Percentiles rank a stretch among this genome's conserved stretches.
phyloP scores from a whole-genome alignment of 202 grass and related monocot genomes.

The Miscanthus sacchariflorus region DNA sequence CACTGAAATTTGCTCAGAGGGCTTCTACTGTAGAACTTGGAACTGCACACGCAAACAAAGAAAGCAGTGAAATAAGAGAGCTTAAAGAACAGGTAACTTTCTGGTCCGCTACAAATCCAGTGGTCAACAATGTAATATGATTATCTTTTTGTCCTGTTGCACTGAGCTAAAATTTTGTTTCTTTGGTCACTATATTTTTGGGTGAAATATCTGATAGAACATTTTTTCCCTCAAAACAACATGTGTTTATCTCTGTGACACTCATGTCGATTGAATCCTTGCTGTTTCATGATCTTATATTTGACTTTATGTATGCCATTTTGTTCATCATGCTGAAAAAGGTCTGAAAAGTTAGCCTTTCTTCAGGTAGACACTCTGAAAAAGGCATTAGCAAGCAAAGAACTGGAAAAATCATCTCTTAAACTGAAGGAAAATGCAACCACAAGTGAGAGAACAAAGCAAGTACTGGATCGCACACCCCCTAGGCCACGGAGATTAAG shows the following conservation, averaged over 20 bases:
- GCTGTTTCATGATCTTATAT: constrained; percentile 26
- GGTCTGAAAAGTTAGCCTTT: constrained; percentile 18
- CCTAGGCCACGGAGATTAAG: constrained; percentile 75
- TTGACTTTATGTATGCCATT: constrained; percentile 14
- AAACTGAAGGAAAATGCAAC: constrained; percentile 72
- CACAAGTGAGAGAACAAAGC: constrained; percentile 53
- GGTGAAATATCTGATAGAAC: background rate
- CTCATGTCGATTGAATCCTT: constrained; percentile 24
- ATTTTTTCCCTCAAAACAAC: background rate
- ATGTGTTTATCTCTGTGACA: constrained; percentile 25
- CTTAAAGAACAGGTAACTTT: constrained; percentile 86
- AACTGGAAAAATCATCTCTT: constrained; percentile 60
- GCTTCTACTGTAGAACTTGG: constrained; percentile 87
- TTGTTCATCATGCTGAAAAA: constrained; percentile 13
- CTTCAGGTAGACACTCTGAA: constrained; percentile 82
- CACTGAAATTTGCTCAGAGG: constrained; percentile 94
- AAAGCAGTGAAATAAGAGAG: constrained; percentile 84
- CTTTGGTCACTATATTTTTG: constrained; percentile 27
- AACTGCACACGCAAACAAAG: constrained; percentile 76
- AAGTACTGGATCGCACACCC: constrained; percentile 59
- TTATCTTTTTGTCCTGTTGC: background rate
- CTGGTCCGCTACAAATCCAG: constrained; percentile 15
- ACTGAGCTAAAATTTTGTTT: constrained; percentile 4
- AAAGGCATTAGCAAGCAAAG: constrained; percentile 76
- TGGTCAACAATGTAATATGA: background rate